Percentiles rank a stretch among this genome's conserved stretches.
These are phyloP conservation scores for Neurospora sp. DNA, from an alignment of 495 filamentous ascomycete genomes.

Conservation along the genomic window DNA sequence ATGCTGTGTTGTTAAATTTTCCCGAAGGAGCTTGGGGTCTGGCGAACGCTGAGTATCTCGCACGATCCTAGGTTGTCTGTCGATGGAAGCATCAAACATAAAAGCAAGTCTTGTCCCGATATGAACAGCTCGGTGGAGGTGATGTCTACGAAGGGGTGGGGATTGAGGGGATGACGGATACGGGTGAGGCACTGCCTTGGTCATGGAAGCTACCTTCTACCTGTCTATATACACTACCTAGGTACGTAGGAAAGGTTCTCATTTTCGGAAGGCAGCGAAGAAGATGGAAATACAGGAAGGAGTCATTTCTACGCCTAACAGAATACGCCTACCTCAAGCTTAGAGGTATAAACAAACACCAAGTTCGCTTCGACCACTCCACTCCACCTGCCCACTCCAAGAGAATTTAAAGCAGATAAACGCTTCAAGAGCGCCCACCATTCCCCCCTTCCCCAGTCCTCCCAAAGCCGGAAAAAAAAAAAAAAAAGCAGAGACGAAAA, in stretches of 20 bases:
- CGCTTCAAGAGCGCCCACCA: too few species aligned
- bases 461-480: neutral
- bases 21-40: neutral
- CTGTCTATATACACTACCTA: too few species aligned
- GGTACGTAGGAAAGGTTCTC: neutral
- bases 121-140: neutral
- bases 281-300: neutral
- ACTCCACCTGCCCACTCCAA: too few species aligned
- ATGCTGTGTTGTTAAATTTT: neutral
- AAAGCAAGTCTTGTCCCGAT: neutral
- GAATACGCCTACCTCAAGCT: neutral
- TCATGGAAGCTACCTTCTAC: neutral
- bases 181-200: neutral
- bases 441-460: too few species aligned
- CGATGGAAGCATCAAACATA: neutral
- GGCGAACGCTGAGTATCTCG: neutral
- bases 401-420: too few species aligned
- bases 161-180: neutral
- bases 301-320: neutral
- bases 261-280: neutral
- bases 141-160: neutral
- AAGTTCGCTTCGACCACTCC: too few species aligned
- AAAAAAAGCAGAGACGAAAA: neutral
- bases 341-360: neutral
- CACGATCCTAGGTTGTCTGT: neutral